A percentile compares a stretch with the other conserved stretches of the same genome.
Conservation (phyloP, 305 asterid genomes). For the Fraxinus nigra region DNA sequence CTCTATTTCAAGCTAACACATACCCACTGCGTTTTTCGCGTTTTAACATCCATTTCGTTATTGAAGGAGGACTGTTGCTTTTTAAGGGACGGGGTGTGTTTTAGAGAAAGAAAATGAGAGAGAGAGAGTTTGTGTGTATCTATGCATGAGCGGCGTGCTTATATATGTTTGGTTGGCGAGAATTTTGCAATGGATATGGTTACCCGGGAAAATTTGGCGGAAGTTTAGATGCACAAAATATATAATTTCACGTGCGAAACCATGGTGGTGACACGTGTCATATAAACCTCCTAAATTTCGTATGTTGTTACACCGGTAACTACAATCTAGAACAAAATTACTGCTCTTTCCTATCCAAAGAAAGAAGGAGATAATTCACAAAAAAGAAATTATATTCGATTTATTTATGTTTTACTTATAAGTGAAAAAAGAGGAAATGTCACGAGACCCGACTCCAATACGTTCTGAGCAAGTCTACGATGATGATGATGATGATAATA, state of each 20-base stretch:
- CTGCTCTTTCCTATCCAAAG: neutral
- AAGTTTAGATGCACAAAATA: constrained; percentile 4
- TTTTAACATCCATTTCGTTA: constrained; percentile 9
- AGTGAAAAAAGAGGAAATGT: neutral
- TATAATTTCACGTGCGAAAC: constrained; percentile 6
- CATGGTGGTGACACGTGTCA: constrained; percentile 20
- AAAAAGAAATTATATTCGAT: neutral
- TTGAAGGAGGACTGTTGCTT: neutral
- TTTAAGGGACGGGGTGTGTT: neutral
- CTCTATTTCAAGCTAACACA: neutral
- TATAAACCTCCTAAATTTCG: constrained; percentile 22
- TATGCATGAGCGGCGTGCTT: neutral
- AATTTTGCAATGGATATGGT: constrained; percentile 19
- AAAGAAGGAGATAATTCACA: neutral
- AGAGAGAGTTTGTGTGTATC: neutral
- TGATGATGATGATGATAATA: too few species aligned
- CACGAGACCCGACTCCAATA: too few species aligned
- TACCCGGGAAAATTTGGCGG: constrained; percentile 22
- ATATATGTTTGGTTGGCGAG: constrained; percentile 3
- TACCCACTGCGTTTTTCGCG: constrained; percentile 20
- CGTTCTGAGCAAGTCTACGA: too few species aligned
- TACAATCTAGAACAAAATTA: neutral
- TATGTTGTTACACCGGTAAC: constrained; percentile 20
- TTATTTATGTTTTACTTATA: neutral
- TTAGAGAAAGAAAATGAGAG: neutral